Conservation (phyloP, 208 protist species). For the Acanthamoeba healyi region DNA sequence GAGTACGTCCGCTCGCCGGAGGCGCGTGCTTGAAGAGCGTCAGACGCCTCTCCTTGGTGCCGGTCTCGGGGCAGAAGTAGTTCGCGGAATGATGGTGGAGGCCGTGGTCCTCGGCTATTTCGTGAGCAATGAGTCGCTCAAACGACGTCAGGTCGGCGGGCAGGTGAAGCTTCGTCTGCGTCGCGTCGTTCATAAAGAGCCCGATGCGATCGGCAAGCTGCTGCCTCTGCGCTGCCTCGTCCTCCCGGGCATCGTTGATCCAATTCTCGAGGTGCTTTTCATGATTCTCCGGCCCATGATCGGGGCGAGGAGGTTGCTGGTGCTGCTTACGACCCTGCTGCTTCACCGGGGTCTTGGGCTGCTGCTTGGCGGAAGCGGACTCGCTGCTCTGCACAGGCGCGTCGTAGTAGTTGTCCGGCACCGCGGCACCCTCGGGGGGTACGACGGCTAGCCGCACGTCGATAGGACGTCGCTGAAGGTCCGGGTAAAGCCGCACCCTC, state of each 20-base stretch:
- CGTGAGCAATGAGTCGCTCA: slow-evolving; percentile 50
- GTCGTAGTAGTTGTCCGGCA: slow-evolving; percentile 42
- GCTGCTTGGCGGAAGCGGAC: not conserved
- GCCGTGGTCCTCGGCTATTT: slow-evolving; percentile 23
- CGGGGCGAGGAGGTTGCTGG: not conserved
- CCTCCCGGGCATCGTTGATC: not conserved
- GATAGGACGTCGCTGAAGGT: slow-evolving; percentile 66
- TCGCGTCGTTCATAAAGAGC: slow-evolving; percentile 11
- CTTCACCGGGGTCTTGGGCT: slow-evolving; percentile 35
- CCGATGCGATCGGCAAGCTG: not conserved
- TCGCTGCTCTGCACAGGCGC: not conserved
- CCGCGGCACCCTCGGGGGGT: slow-evolving; percentile 2
- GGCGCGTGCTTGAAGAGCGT: slow-evolving; percentile 43
- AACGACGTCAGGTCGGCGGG: slow-evolving; percentile 59
- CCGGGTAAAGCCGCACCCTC: slow-evolving; percentile 63
- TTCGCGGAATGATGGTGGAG: slow-evolving; percentile 50
- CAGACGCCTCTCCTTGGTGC: slow-evolving; percentile 16
- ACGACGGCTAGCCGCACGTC: slow-evolving; percentile 47
- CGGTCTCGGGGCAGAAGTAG: slow-evolving; percentile 60
- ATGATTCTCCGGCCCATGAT: not conserved
- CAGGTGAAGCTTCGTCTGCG: slow-evolving; percentile 6
- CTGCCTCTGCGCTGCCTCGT: not conserved
- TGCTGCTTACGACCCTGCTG: slow-evolving; percentile 23
- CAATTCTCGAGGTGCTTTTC: not conserved
- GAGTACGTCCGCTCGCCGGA: not conserved